Conservation (phyloP, 495 filamentous ascomycete genomes). For the Penicillium cataractarum region DNA sequence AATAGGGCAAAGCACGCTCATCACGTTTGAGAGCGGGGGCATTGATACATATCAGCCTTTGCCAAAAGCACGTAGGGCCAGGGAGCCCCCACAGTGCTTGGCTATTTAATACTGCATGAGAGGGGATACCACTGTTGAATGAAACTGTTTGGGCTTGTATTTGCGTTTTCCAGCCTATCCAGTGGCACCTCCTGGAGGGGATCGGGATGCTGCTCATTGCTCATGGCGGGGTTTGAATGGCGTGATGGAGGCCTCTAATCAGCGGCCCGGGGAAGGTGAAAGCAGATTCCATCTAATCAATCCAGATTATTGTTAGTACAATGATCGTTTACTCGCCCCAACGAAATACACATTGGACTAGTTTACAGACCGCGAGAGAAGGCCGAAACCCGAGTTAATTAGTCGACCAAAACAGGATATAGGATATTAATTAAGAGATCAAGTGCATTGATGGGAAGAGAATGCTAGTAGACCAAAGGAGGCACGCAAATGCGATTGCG, state of each 20-base stretch:
- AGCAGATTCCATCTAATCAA: conserved; percentile 11
- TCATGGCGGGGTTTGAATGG: conserved; percentile 45
- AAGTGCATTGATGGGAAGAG: neutral
- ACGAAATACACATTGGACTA: neutral
- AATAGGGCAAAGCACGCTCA: conserved; percentile 18
- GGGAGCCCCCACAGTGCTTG: conserved; percentile 22
- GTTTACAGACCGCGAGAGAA: neutral
- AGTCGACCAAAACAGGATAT: neutral
- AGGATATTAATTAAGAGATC: neutral
- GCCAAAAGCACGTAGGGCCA: conserved; percentile 23
- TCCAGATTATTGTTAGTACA: neutral
- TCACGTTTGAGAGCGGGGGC: conserved; percentile 20
- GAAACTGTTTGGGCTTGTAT: conserved; percentile 15
- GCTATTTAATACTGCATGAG: conserved; percentile 9
- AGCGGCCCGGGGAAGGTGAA: conserved; percentile 9
- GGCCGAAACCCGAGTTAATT: neutral
- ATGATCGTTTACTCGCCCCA: neutral
- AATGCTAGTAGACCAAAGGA: neutral
- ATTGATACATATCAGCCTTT: conserved; percentile 22
- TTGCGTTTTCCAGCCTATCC: conserved; percentile 16
- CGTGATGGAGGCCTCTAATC: conserved; percentile 33
- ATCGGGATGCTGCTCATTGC: conserved; percentile 29
- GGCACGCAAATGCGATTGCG: neutral
- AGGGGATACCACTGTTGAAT: neutral
- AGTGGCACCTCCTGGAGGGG: neutral